These are phyloP conservation scores for Otatea glauca DNA, from an alignment of 176 grass and related monocot genomes.

Conservation along the genomic window DNA sequence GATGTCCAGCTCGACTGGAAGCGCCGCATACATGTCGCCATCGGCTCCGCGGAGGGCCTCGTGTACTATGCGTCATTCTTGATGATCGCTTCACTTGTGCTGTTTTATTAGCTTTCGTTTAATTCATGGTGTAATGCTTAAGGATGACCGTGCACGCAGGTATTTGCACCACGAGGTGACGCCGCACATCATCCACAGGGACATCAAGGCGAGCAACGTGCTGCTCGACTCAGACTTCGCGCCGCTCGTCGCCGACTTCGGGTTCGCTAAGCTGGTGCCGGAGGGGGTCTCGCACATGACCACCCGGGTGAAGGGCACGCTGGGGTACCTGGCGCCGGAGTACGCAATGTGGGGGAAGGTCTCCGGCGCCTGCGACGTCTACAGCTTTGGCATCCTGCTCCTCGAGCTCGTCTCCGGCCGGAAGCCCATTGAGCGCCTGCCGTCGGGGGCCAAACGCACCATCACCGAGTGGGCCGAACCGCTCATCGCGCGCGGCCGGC, in stretches of 20 bases:
- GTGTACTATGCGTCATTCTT: slow-evolving; percentile 30
- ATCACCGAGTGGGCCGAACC: slow-evolving; percentile 68
- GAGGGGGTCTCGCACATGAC: slow-evolving; percentile 76
- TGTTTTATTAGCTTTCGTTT: no score
- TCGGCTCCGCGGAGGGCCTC: slow-evolving; percentile 61
- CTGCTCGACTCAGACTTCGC: slow-evolving; percentile 57
- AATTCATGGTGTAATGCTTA: background rate
- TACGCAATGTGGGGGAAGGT: slow-evolving; percentile 80
- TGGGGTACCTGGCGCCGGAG: slow-evolving; percentile 39
- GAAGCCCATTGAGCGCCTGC: slow-evolving; percentile 63
- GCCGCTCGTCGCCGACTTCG: slow-evolving; percentile 73
- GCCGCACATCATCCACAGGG: slow-evolving; percentile 72
- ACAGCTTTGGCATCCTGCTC: slow-evolving; percentile 73
- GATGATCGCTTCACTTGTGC: no score
- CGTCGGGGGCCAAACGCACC: slow-evolving; percentile 47
- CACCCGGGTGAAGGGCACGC: slow-evolving; percentile 72
- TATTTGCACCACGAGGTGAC: slow-evolving; percentile 65
- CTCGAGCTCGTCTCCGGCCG: slow-evolving; percentile 51
- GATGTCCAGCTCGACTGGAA: slow-evolving; percentile 56
- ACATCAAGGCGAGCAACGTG: slow-evolving; percentile 81
- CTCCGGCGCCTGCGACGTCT: slow-evolving; percentile 67
- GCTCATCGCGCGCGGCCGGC: slow-evolving; percentile 48
- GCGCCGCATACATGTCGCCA: slow-evolving; percentile 38
- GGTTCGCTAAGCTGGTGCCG: slow-evolving; percentile 68
- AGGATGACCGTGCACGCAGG: background rate